Conservation (phyloP, 148 eudicot genomes). For the Gaultheria prostrata region DNA sequence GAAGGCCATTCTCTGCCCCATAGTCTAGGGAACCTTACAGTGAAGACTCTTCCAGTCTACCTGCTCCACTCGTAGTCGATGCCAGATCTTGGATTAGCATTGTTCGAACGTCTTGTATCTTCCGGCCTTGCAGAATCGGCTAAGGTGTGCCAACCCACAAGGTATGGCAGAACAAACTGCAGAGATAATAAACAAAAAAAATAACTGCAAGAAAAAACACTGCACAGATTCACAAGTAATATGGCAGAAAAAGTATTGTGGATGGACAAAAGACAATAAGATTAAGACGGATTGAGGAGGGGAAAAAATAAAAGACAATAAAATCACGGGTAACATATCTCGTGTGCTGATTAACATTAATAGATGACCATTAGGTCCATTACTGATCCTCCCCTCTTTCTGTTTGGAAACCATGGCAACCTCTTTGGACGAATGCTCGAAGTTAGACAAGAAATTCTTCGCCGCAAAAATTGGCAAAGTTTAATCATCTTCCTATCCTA, state of each 20-base stretch:
- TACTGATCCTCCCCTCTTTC: background rate
- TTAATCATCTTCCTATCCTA: background rate
- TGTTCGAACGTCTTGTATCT: conserved; percentile 43
- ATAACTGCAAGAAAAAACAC: conserved; percentile 28
- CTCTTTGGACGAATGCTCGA: background rate
- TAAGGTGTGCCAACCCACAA: conserved; percentile 82
- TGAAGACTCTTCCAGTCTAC: conserved; percentile 24
- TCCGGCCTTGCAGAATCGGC: conserved; percentile 60
- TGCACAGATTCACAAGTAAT: conserved; percentile 32
- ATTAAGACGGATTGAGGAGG: background rate
- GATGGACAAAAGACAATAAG: background rate
- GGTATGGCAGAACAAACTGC: conserved; percentile 87
- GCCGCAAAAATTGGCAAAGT: background rate
- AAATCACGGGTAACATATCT: background rate
- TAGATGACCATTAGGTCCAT: no score
- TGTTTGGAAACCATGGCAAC: background rate
- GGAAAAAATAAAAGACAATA: background rate
- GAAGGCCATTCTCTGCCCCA: background rate
- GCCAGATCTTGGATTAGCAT: conserved; percentile 46
- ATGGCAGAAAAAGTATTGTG: background rate
- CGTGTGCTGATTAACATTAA: background rate
- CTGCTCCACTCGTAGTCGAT: conserved; percentile 84
- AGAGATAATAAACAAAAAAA: conserved; percentile 11
- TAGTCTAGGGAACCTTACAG: background rate
- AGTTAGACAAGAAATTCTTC: background rate